Evolutionary conservation across 495 filamentous ascomycete species (phyloP).

Genomic region (Cercophora sp.): DNA sequence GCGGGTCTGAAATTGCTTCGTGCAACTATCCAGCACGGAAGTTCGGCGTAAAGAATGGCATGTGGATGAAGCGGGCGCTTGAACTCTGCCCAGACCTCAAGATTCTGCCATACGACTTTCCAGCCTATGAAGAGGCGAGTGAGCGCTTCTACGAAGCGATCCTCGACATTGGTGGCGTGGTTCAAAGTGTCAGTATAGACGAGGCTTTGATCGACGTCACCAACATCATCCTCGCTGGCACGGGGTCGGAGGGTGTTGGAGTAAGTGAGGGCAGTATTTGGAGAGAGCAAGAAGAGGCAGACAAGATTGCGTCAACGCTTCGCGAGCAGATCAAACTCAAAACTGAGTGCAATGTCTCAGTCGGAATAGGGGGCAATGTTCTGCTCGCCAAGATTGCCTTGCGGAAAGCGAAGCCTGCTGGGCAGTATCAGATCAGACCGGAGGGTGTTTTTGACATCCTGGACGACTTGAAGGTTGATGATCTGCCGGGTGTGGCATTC

Average conservation of each 20-base stretch:
- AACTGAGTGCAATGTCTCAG: slow-evolving; percentile 82
- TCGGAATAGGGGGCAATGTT: slow-evolving; percentile 93
- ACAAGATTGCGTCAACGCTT: slow-evolving; percentile 64
- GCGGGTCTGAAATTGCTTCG: slow-evolving; percentile 90
- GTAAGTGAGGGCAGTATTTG: slow-evolving; percentile 69
- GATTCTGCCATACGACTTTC: slow-evolving; percentile 88
- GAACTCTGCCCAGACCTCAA: slow-evolving; percentile 81
- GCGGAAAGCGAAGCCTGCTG: slow-evolving; percentile 89
- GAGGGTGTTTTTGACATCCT: slow-evolving; percentile 75
- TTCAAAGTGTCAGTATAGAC: slow-evolving; percentile 95
- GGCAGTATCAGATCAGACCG: slow-evolving; percentile 80
- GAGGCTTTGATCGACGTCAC: slow-evolving; percentile 85
- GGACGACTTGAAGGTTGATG: slow-evolving; percentile 66
- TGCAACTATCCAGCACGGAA: slow-evolving; percentile 90
- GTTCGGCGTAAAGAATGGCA: slow-evolving; percentile 89
- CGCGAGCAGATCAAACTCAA: slow-evolving; percentile 64
- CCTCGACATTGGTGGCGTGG: slow-evolving; percentile 69
- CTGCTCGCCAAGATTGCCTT: slow-evolving; percentile 85
- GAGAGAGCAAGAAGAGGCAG: slow-evolving; percentile 76
- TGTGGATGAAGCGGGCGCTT: slow-evolving; percentile 95
- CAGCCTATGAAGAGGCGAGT: slow-evolving; percentile 90
- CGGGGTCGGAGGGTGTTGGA: slow-evolving; percentile 64
- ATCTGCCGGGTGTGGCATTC: slow-evolving; percentile 83
- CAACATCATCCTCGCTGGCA: slow-evolving; percentile 57
- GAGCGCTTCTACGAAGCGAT: slow-evolving; percentile 81